A percentile compares a stretch with the other conserved stretches of the same genome.
Evolutionary conservation across 768 basidiomycete genomes (phyloP).

Genomic region (Leucocoprinus leucothites): DNA sequence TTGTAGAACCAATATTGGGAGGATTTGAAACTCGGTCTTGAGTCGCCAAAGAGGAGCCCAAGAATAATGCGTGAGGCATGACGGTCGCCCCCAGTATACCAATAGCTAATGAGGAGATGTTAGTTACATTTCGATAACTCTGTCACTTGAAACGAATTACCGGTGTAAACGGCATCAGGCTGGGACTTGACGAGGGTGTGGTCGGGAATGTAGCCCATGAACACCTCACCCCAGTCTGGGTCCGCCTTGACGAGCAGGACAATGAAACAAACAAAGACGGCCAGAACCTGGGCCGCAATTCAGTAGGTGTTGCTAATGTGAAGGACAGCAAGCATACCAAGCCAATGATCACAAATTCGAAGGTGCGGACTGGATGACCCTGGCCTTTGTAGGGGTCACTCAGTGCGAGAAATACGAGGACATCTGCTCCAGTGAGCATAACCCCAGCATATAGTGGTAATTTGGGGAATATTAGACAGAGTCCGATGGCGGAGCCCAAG

Average conservation of each 20-base stretch:
- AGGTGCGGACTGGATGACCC: constrained; percentile 52
- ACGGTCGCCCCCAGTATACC: constrained; percentile 70
- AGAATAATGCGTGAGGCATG: constrained; percentile 68
- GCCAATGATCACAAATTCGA: constrained; percentile 52
- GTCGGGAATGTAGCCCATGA: constrained; percentile 67
- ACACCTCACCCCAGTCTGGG: constrained; percentile 65
- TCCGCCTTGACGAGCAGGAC: constrained; percentile 59
- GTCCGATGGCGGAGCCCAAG: constrained; percentile 66
- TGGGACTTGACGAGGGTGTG: constrained; percentile 45
- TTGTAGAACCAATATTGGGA: constrained; percentile 1
- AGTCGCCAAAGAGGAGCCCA: constrained; percentile 33
- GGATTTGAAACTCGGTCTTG: constrained; percentile 31
- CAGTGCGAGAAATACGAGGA: constrained; percentile 56
- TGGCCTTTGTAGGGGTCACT: constrained; percentile 54
- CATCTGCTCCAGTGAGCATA: constrained; percentile 54
- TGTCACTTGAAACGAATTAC: constrained; percentile 28
- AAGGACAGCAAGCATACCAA: constrained; percentile 40
- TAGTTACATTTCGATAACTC: neutral
- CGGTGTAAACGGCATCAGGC: constrained; percentile 48
- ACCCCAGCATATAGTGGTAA: constrained; percentile 58
- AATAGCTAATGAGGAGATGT: constrained; percentile 35
- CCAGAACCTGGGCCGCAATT: constrained; percentile 37
- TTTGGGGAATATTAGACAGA: constrained; percentile 58
- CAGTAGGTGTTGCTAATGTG: constrained; percentile 15
- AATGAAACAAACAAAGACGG: constrained; percentile 66